phyloP scores from a whole-genome alignment of 108 stramenopile species.

The Nitzschia sp. region DNA sequence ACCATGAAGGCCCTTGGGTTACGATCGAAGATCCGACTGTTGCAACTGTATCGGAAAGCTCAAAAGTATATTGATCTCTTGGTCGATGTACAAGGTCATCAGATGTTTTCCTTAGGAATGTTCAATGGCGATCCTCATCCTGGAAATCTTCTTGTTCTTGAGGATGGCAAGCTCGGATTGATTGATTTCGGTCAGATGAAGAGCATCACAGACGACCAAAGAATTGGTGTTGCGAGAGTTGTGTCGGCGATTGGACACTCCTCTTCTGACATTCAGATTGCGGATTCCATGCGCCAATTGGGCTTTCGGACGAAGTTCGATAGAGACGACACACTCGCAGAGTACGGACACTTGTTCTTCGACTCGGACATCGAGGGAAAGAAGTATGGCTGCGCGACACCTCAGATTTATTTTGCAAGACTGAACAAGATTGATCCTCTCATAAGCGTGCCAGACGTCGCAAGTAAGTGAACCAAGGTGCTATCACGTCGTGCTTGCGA shows the following conservation, averaged over 20 bases:
- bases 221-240: slow-evolving; percentile 54
- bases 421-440: slow-evolving; percentile 60
- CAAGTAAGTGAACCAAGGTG: slow-evolving; percentile 29
- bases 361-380: slow-evolving; percentile 59
- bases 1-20: neutral
- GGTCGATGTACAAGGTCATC: slow-evolving; percentile 72
- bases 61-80: slow-evolving; percentile 50
- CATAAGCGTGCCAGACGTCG: slow-evolving; percentile 63
- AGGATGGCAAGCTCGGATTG: slow-evolving; percentile 58
- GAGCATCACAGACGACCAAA: slow-evolving; percentile 43
- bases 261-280: slow-evolving; percentile 27
- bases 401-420: slow-evolving; percentile 61
- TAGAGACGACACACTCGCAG: slow-evolving; percentile 48
- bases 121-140: slow-evolving; percentile 73
- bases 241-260: slow-evolving; percentile 49
- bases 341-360: slow-evolving; percentile 65
- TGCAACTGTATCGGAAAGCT: slow-evolving; percentile 36
- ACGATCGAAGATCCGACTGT: slow-evolving; percentile 22
- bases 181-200: slow-evolving; percentile 80
- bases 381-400: slow-evolving; percentile 57
- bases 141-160: slow-evolving; percentile 58
- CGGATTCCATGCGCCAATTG: slow-evolving; percentile 58
- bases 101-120: slow-evolving; percentile 61
- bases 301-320: slow-evolving; percentile 54
- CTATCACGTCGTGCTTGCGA: too few species aligned